Conservation (phyloP, 2,329 filamentous ascomycete species). For the Botryotinia globosa region DNA sequence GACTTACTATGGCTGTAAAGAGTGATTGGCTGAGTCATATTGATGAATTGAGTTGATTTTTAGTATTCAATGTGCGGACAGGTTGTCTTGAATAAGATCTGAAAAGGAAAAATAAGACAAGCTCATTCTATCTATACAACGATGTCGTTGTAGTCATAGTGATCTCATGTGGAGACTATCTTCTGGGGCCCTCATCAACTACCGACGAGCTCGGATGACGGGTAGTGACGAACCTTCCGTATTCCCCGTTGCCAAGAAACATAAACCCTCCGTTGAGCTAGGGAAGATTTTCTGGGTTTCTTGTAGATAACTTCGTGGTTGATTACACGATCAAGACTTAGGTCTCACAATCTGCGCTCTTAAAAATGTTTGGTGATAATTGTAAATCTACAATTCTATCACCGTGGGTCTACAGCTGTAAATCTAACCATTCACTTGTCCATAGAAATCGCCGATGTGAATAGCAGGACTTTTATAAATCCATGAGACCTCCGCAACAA, state of each 20-base stretch:
- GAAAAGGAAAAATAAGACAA: background rate
- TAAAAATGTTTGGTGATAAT: background rate
- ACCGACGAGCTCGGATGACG: background rate
- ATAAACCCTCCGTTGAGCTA: background rate
- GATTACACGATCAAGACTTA: background rate
- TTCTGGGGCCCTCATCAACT: background rate
- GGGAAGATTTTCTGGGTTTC: background rate
- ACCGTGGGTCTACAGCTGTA: background rate
- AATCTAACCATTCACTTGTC: background rate
- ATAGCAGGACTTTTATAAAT: background rate
- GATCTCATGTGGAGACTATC: background rate
- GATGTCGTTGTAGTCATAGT: background rate
- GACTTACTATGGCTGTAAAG: background rate
- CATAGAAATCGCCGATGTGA: background rate
- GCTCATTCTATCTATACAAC: background rate
- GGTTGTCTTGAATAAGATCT: too few relatives aligned
- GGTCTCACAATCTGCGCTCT: too few relatives aligned
- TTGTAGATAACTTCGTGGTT: background rate
- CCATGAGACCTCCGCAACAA: background rate
- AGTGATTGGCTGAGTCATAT: constrained; percentile 4
- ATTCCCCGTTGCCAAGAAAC: background rate
- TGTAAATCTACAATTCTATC: background rate
- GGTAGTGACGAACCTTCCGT: background rate
- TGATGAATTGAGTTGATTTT: background rate
- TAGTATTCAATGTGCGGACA: background rate